Percentiles rank a stretch among this genome's conserved stretches.
phyloP scores from a whole-genome alignment of 106 monocot genomes.

The Apostasia ramifera region DNA sequence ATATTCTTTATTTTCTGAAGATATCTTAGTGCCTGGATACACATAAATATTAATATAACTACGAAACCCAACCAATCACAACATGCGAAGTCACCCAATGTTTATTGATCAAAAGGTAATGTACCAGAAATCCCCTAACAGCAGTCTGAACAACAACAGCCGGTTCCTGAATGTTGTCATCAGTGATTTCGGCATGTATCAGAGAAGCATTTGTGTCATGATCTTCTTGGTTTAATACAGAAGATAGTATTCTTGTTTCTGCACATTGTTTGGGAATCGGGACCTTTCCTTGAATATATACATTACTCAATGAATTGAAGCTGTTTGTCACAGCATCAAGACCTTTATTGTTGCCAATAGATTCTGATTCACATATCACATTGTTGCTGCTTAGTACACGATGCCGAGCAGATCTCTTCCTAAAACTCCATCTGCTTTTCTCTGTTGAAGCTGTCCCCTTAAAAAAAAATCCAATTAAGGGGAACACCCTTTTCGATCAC shows the following conservation, averaged over 20 bases:
- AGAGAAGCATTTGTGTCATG: not conserved
- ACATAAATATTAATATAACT: not conserved
- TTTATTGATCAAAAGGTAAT: not conserved
- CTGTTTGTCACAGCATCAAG: conserved; percentile 9
- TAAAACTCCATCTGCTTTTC: conserved; percentile 57
- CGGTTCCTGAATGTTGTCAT: conserved; percentile 22
- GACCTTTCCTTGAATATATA: conserved; percentile 21
- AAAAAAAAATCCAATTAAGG: not conserved
- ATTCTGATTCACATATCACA: conserved; percentile 26
- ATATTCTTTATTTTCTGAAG: conserved; percentile 31
- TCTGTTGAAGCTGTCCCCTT: conserved; percentile 32
- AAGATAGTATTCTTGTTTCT: not conserved
- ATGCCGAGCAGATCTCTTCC: conserved; percentile 37
- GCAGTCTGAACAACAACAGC: conserved; percentile 32
- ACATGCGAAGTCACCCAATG: not conserved
- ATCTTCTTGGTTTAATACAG: conserved; percentile 2
- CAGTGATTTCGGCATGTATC: not conserved
- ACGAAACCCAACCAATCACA: not conserved
- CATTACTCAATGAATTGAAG: conserved; percentile 12
- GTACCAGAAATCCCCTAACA: conserved; percentile 48
- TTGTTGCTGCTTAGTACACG: conserved; percentile 33
- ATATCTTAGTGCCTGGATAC: conserved; percentile 34
- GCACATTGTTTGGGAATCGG: conserved; percentile 16
- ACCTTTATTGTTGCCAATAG: conserved; percentile 16
- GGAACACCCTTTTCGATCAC: too few relatives aligned